phyloP scores from a whole-genome alignment of 1,284 basidiomycete genomes.

The Peniophora sp. region DNA sequence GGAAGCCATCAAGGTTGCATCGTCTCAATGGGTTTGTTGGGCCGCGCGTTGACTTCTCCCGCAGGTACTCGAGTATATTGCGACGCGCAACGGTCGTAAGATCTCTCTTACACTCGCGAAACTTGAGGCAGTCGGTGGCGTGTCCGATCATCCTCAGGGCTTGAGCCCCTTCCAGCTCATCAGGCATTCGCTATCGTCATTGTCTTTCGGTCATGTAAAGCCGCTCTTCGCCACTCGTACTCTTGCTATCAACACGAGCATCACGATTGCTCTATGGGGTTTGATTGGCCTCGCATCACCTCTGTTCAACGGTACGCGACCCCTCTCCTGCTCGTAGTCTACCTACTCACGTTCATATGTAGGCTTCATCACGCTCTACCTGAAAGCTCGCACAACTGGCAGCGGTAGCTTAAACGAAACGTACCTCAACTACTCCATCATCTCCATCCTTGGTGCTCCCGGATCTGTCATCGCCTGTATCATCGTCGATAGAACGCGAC shows the following conservation, averaged over 20 bases:
- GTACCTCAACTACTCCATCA: conserved; percentile 44
- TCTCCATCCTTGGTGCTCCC: conserved; percentile 43
- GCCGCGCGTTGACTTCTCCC: too few species aligned
- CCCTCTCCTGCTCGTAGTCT: too few species aligned
- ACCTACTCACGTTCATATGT: neutral
- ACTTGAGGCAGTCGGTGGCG: conserved; percentile 26
- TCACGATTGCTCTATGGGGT: conserved; percentile 51
- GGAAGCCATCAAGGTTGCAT: conserved; percentile 43
- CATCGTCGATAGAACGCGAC: conserved; percentile 43
- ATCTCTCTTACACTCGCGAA: conserved; percentile 38
- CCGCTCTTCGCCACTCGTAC: conserved; percentile 44
- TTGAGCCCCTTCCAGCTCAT: conserved; percentile 23
- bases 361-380: conserved; percentile 45
- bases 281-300: conserved; percentile 55
- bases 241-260: conserved; percentile 40
- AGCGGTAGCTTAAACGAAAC: conserved; percentile 24
- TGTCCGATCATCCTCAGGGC: conserved; percentile 5
- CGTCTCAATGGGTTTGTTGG: too few species aligned
- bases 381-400: conserved; percentile 29
- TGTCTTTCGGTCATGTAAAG: conserved; percentile 35
- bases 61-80: conserved; percentile 39
- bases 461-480: conserved; percentile 49
- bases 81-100: conserved; percentile 40
- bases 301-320: conserved; percentile 51
- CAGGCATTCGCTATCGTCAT: conserved; percentile 29